phyloP scores from a whole-genome alignment of 2,329 filamentous ascomycete species.

The Beauveria sp. region DNA sequence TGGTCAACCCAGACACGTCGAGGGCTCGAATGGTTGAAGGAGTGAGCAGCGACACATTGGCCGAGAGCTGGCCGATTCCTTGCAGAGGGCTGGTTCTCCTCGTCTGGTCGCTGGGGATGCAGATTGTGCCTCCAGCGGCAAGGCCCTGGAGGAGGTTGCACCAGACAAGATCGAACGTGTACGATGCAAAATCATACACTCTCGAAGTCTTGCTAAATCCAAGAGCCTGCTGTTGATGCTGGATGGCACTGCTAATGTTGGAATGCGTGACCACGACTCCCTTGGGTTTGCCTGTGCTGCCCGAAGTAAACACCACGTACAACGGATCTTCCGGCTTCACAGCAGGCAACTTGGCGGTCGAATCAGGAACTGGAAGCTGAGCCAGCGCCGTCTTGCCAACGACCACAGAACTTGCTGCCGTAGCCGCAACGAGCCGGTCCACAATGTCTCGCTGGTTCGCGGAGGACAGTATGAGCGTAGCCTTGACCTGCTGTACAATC shows the following conservation, averaged over 20 bases:
- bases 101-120: conserved; percentile 4
- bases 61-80: background rate
- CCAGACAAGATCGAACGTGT: conserved; percentile 15
- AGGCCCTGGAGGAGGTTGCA: conserved; percentile 18
- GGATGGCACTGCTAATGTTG: conserved; percentile 14
- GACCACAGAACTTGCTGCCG: background rate
- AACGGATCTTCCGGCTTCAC: conserved; percentile 1
- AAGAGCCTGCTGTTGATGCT: conserved; percentile 13
- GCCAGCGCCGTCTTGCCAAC: background rate
- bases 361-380: background rate
- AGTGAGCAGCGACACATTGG: background rate
- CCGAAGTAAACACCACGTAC: conserved; percentile 16
- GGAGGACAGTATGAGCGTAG: background rate
- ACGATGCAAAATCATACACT: conserved; percentile 10
- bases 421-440: background rate
- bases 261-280: conserved; percentile 17
- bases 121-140: conserved; percentile 11
- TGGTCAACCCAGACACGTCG: background rate
- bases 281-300: conserved; percentile 16
- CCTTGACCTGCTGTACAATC: background rate
- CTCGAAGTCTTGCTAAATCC: conserved; percentile 14
- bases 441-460: background rate
- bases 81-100: background rate
- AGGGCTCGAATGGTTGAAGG: background rate
- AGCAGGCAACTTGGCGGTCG: background rate